These are phyloP conservation scores for Tetratostichococcus sp. DNA, from an alignment of 139 green algal genomes.

Conservation along the genomic window DNA sequence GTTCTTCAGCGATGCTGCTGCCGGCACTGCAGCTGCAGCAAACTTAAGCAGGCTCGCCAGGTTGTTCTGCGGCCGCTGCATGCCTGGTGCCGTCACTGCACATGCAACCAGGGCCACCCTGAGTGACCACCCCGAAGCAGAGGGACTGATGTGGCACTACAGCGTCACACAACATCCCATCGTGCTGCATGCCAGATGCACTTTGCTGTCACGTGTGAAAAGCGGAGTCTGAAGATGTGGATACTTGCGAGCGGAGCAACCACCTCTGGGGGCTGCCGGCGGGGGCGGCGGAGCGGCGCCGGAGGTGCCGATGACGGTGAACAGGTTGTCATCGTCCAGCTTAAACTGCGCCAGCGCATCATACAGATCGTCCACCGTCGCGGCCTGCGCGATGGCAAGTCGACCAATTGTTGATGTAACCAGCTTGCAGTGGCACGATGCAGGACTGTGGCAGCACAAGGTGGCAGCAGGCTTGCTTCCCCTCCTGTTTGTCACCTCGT, in stretches of 20 bases:
- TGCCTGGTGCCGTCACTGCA: background rate
- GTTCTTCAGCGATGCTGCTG: background rate
- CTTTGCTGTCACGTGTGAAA: background rate
- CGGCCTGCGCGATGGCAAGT: too few relatives aligned
- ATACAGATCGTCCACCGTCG: constrained; percentile 85
- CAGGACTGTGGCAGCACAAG: too few relatives aligned
- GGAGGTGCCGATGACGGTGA: constrained; percentile 74
- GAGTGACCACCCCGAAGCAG: too few relatives aligned
- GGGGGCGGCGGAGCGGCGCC: constrained; percentile 26
- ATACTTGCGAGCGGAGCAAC: background rate
- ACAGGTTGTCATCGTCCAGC: constrained; percentile 62
- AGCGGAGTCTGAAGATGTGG: too few relatives aligned
- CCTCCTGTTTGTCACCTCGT: too few relatives aligned
- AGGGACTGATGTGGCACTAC: too few relatives aligned
- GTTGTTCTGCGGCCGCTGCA: background rate
- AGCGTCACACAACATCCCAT: background rate
- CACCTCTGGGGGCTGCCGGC: background rate
- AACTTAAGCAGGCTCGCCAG: background rate
- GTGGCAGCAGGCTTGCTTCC: too few relatives aligned
- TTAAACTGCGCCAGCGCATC: constrained; percentile 73
- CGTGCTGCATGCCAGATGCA: too few relatives aligned
- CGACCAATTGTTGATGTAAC: too few relatives aligned
- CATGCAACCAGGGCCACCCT: too few relatives aligned
- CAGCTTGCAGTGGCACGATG: too few relatives aligned
- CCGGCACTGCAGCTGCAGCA: background rate